Base-by-base conservation (phyloP, 1,284 basidiomycete species). In the Boletus smithii region DNA sequence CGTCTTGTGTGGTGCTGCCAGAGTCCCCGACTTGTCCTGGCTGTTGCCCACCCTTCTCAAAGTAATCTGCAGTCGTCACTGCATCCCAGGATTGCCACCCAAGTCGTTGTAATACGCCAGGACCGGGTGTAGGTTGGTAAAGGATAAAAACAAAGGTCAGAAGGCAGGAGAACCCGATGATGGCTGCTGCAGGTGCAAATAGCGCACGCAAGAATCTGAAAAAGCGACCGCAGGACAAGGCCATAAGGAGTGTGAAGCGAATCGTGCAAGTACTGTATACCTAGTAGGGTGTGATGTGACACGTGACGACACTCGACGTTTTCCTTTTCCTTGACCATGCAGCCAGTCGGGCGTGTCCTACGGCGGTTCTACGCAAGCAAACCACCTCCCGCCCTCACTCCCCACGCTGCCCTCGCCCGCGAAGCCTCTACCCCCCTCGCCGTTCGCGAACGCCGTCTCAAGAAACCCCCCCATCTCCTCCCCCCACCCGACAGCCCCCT, bases 21-120 rank as follows among this genome's bases (percentile, higher is more conserved):
- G n/a, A n/a, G n/a, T n/a, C n/a, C n/a, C n/a, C n/a, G n/a, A n/a
- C n/a, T n/a, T n/a, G n/a, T n/a, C n/a, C n/a, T n/a, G n/a, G n/a
- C n/a, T n/a, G n/a, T n/a, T n/a, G n/a, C n/a, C n/a, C n/a, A n/a
- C n/a, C n/a, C n/a, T n/a, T n/a, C n/a, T n/a, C n/a, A n/a, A n/a
- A n/a, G n/a, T n/a, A n/a, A n/a, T n/a, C n/a, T n/a, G 5, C 11
- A 20, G 65, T 55, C 1, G 72, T 63, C 0, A 91, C 73, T 5
- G 75, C 57, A 35, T 91, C 91, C 89, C 90, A 94, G n/a, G 87
- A 77, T 58, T 95, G 91, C 91, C 91, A 94, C 16, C 90, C 90
- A n/a, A 93, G 69, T 41, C 79, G 76, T 57, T 92, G 88, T 8
- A 75, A 67, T 16, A 74, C 65, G 1, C 88, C 88, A 4, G 91